Evolutionary conservation across 331 rosid species (phyloP), one percentile per base, ranked within the genome.

Genomic region (Malus hybrid): DNA sequence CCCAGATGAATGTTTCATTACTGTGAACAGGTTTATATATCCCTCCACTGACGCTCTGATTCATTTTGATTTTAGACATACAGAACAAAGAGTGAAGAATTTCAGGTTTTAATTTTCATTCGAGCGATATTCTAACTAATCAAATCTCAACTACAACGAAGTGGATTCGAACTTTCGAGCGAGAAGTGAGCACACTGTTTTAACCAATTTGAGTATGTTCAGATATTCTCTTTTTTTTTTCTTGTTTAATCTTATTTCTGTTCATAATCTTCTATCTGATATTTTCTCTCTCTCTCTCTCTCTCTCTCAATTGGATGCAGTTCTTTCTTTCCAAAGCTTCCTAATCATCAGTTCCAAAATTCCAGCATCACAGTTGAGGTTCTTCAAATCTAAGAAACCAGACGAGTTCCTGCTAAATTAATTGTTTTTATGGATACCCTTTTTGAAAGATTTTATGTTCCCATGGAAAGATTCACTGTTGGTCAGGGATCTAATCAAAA

Each of bases 381-480:
- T 58, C 63, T 58, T 58, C 14, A 10, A 58, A 58, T 8, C 11
- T 58, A 22, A 58, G 24, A 58, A n/a, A 8, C 11, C 22, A 6
- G 58, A 53, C 58, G 4, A 57, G 22, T 19, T 20, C 15, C 62
- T 56, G 29, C 26, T 33, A 2, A 15, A 26, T 32, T 18, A 7
- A 15, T 4, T 33, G 20, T 12, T 48, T 76, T 28, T 16, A 66
- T 73, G 78, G 75, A 79, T 67, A 30, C 65, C 75, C 74, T 79
- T 73, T 34, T 56, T 14, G 42, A 28, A 39, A 39, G 46, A 72
- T 79, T 66, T 19, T 19, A 57, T 11, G 65, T 48, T 30, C 32
- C 50, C 50, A 77, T 68, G 48, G 32, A 68, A 29, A 68, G 46
- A 28, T 42, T 67, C 24, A 66, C 24, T 56, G 55, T 75, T 5